phyloP scores from a whole-genome alignment of 805 yeast genomes.

The Myxozyma geophila region DNA sequence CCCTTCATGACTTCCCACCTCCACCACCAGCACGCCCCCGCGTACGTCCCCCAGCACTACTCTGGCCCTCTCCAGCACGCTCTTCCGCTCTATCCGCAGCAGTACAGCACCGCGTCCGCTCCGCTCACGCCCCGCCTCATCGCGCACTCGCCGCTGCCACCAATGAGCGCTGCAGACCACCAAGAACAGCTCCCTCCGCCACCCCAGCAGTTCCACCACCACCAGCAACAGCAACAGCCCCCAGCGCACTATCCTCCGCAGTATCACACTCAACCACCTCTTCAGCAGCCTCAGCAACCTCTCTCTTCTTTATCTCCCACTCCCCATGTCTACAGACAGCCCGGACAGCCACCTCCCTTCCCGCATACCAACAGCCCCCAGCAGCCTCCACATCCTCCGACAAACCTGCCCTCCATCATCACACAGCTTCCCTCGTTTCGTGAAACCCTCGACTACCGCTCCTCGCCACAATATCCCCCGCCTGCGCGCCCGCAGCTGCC shows the following conservation, averaged over 20 bases:
- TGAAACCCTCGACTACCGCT: neutral
- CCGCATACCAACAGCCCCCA: neutral
- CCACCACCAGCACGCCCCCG: neutral
- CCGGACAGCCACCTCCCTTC: neutral
- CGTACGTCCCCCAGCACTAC: neutral
- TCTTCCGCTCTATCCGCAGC: neutral
- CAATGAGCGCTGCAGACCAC: no score
- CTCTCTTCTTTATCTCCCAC: neutral
- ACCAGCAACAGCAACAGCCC: slow-evolving; percentile 9
- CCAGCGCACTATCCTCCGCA: neutral
- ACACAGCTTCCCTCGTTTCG: slow-evolving; percentile 14
- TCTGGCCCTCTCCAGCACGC: neutral
- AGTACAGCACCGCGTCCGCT: neutral
- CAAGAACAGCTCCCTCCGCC: no score
- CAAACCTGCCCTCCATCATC: neutral
- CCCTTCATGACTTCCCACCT: neutral
- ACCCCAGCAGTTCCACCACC: neutral
- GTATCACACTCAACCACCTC: neutral
- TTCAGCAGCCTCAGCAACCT: no score
- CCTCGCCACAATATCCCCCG: neutral
- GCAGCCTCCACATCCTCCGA: neutral
- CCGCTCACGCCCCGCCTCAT: neutral
- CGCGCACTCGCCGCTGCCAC: neutral
- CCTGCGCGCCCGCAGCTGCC: slow-evolving; percentile 15
- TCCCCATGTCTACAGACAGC: neutral